phyloP scores from a whole-genome alignment of 495 filamentous ascomycete species.

The Hypoxylon crocopeplum region DNA sequence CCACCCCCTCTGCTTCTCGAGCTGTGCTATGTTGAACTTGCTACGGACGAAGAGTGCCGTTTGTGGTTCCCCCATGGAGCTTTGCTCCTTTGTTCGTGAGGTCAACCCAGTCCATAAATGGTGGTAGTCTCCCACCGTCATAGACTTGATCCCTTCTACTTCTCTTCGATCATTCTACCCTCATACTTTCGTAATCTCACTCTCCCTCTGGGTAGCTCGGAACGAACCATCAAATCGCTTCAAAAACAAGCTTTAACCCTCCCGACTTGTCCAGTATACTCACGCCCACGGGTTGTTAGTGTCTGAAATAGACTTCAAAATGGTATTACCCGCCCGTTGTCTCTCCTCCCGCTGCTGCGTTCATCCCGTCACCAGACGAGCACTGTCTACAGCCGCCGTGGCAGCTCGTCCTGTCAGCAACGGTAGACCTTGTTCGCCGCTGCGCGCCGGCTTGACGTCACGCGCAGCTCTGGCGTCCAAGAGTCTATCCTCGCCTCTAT shows the following conservation, averaged over 20 bases:
- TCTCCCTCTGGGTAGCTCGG: not conserved
- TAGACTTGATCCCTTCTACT: constrained; percentile 6
- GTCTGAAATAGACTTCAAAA: constrained; percentile 48
- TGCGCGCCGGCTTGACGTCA: constrained; percentile 37
- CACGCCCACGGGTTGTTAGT: constrained; percentile 1
- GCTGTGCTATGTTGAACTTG: constrained; percentile 20
- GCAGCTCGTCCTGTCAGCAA: constrained; percentile 41
- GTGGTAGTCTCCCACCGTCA: constrained; percentile 25
- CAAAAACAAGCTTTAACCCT: constrained; percentile 9
- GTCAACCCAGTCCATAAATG: constrained; percentile 34
- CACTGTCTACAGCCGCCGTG: constrained; percentile 28
- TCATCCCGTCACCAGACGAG: constrained; percentile 36
- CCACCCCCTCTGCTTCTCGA: constrained; percentile 33
- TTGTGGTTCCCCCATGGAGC: constrained; percentile 8
- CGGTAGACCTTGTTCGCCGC: constrained; percentile 38
- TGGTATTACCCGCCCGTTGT: constrained; percentile 58
- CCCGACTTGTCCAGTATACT: constrained; percentile 5
- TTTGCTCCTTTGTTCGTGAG: constrained; percentile 17
- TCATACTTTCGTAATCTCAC: constrained; percentile 29
- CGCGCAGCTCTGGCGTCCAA: constrained; percentile 32
- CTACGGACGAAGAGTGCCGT: constrained; percentile 25
- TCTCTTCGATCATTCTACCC: constrained; percentile 12
- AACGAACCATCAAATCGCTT: not conserved
- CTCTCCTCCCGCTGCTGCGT: constrained; percentile 41
- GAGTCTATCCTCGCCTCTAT: constrained; percentile 30